These are phyloP conservation scores for Bipolaris cookei DNA, from an alignment of 2,329 filamentous ascomycete species.

Conservation along the genomic window DNA sequence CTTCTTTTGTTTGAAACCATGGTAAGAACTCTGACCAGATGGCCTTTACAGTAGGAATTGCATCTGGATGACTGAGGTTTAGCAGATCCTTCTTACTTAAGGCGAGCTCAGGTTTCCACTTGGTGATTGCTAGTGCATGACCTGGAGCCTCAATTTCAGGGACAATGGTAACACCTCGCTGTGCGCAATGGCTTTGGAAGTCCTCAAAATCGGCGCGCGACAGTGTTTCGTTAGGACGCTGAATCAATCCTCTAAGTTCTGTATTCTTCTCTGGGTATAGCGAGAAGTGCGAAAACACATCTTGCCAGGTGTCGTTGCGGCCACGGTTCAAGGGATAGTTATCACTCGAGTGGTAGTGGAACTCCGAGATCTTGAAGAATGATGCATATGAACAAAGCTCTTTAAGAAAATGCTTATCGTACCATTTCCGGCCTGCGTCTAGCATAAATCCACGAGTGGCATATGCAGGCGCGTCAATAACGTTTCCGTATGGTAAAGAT, in stretches of 20 bases:
- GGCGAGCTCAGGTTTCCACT: slow-evolving; percentile 50
- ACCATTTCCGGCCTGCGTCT: slow-evolving; percentile 56
- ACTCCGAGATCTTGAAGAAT: slow-evolving; percentile 58
- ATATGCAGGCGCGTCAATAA: slow-evolving; percentile 53
- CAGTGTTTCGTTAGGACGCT: slow-evolving; percentile 47
- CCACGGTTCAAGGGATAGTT: slow-evolving; percentile 58
- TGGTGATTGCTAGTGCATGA: slow-evolving; percentile 47
- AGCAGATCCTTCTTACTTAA: slow-evolving; percentile 46
- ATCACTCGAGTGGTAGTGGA: slow-evolving; percentile 59
- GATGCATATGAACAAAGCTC: slow-evolving; percentile 55
- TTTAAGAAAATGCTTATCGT: slow-evolving; percentile 51
- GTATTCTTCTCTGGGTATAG: slow-evolving; percentile 47
- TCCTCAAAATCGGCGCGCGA: slow-evolving; percentile 45
- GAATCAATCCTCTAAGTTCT: slow-evolving; percentile 42
- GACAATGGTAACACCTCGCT: slow-evolving; percentile 45
- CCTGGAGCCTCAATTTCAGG: slow-evolving; percentile 50
- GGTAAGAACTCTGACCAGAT: slow-evolving; percentile 50
- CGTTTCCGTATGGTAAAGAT: slow-evolving; percentile 36
- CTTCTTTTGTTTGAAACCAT: slow-evolving; percentile 49
- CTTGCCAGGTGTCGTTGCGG: slow-evolving; percentile 54
- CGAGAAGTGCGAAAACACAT: slow-evolving; percentile 56
- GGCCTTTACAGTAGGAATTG: slow-evolving; percentile 45
- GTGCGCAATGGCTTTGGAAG: slow-evolving; percentile 45
- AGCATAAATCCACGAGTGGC: slow-evolving; percentile 55
- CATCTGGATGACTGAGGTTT: slow-evolving; percentile 46